Evolutionary conservation across 2,329 filamentous ascomycete genomes (phyloP).

Genomic region (Colletotrichum acutatum): DNA sequence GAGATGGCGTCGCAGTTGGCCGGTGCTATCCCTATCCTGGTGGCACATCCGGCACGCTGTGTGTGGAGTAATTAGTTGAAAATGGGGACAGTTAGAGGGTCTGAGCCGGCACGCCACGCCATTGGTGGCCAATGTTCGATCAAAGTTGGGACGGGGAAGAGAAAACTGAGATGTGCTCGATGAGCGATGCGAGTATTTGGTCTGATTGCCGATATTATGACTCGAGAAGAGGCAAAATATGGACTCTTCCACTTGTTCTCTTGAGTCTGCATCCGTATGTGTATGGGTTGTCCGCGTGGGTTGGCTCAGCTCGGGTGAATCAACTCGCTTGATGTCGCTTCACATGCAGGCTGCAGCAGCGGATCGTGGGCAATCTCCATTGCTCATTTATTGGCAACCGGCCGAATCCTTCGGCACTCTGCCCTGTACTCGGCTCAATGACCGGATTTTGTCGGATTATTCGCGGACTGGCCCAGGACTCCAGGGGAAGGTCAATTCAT

Average conservation of each 20-base stretch:
- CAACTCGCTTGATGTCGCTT: neutral
- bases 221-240: constrained; percentile 11
- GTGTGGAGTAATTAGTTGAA: neutral
- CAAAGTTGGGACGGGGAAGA: constrained; percentile 3
- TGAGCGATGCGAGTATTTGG: neutral
- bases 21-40: constrained; percentile 35
- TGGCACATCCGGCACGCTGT: constrained; percentile 31
- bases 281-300: neutral
- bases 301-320: neutral
- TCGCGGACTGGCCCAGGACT: neutral
- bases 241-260: neutral
- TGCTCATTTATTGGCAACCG: constrained; percentile 17
- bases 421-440: constrained; percentile 13
- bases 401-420: constrained; percentile 15
- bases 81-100: neutral
- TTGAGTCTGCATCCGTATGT: neutral
- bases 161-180: neutral
- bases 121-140: constrained; percentile 18
- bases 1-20: constrained; percentile 17
- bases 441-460: constrained; percentile 6
- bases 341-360: neutral
- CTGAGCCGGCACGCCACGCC: neutral
- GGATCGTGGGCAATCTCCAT: neutral
- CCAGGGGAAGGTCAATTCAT: neutral
- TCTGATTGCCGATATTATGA: constrained; percentile 7